Conservation (phyloP, 2,329 filamentous ascomycete species). For the Phyllosticta citrichinensis region DNA sequence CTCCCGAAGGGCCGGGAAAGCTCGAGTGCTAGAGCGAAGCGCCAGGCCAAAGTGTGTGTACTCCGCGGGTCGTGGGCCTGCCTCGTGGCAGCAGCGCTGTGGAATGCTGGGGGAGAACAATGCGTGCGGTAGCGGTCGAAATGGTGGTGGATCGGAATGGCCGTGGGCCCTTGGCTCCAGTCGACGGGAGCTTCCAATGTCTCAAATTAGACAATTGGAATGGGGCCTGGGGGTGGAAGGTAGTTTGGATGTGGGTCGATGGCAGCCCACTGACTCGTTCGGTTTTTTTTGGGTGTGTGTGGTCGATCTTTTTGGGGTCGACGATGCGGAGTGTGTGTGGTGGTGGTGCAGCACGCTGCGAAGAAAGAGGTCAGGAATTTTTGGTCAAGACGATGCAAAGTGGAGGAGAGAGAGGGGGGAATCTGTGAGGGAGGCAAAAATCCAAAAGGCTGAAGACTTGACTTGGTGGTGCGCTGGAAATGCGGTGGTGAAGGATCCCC, state of each 20-base stretch:
- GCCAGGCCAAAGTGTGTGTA: not conserved
- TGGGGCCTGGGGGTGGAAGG: not conserved
- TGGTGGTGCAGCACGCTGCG: not conserved
- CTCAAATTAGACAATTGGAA: not conserved
- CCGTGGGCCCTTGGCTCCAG: not conserved
- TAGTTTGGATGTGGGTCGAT: not conserved
- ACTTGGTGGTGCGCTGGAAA: conserved; percentile 2
- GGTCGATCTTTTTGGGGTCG: not conserved
- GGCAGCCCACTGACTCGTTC: not conserved
- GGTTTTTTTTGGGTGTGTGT: not conserved
- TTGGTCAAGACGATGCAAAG: conserved; percentile 2
- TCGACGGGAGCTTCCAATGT: not conserved
- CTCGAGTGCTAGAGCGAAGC: not conserved
- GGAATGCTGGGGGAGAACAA: not conserved
- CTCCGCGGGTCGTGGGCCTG: not conserved
- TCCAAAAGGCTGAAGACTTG: not conserved
- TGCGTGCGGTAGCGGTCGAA: not conserved
- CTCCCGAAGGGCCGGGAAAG: conserved; percentile 32
- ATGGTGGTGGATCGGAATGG: not conserved
- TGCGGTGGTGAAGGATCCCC: conserved; percentile 6
- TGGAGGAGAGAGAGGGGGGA: conserved; percentile 7
- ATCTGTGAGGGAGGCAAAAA: not conserved
- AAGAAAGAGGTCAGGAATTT: not conserved
- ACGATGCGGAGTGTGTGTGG: not conserved
- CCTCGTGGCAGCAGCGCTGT: not conserved